Base-by-base conservation (phyloP, 176 grass and related monocot species). In the Miscanthus lutarioriparius region DNA sequence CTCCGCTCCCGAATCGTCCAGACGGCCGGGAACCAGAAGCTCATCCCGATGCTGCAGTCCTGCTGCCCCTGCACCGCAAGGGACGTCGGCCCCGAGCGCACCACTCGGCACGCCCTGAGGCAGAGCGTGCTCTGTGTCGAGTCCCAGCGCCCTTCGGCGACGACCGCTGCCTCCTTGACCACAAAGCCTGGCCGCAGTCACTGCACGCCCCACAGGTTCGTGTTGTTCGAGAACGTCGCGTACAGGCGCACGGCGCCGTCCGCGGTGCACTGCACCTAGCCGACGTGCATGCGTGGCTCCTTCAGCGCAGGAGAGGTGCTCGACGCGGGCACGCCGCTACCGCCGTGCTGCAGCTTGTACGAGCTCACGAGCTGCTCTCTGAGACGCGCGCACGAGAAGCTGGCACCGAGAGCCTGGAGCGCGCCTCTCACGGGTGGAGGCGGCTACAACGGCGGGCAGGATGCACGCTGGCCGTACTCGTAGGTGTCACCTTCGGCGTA, bases 121-220 rank as follows among this genome's bases (percentile, higher is more conserved):
- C 94, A 94, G 58, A 97, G 77, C 17, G 0, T 15, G 40, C 80
- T 88, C 61, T 0, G 77, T 10, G 9, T 5, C 2, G 3, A 2
- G 26, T 94, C 85, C 94, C 91, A 94, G 40, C 39, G 80, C 81
- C 91, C 89, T 48, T 97, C 91, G 7, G 73, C 94, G 9, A 88
- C 89, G 6, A 89, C 17, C 17, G 49, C 49, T 20, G 16, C 49
- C 16, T 53, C 17, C 49, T 20, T 53, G 17, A 53, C 1, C 16
- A 8, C 17, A 1, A 53, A 53, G 49, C 49, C 17, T 53, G 4
- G 49, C 17, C 17, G 16, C 6, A 20, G 49, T 15, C 2, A 17
- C 48, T 16, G 48, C 48, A 20, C 49, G 49, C 49, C 49, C 49
- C 49, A 53, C 49, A 53, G 16, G 49, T 53, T 19, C 49, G 49